A percentile compares a stretch with the other conserved stretches of the same genome.
Evolutionary conservation across 2,329 filamentous ascomycete genomes (phyloP).

Genomic region (Cytospora leucostoma): DNA sequence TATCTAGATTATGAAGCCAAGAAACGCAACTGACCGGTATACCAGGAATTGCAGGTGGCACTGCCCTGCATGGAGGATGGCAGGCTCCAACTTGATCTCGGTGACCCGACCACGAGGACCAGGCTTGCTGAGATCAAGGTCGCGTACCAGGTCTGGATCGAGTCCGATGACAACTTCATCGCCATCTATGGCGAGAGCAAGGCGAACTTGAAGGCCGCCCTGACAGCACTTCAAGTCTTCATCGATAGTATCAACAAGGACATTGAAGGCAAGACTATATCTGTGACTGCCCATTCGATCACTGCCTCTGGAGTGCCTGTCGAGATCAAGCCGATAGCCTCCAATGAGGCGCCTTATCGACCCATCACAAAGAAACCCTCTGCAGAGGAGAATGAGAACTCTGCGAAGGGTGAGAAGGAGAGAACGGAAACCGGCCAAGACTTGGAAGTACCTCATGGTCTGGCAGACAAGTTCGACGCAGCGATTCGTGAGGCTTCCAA

Average conservation of each 20-base stretch:
- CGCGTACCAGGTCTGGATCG: constrained; percentile 12
- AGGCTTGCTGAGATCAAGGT: constrained; percentile 12
- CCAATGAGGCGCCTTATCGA: constrained; percentile 1
- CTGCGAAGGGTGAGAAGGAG: neutral
- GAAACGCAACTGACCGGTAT: neutral
- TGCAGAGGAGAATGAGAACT: neutral
- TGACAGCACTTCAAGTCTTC: constrained; percentile 13
- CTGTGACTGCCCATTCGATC: constrained; percentile 5
- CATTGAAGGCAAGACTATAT: neutral
- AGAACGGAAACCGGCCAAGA: neutral
- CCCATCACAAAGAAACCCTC: neutral
- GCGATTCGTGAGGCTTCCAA: constrained; percentile 16
- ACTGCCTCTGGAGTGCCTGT: neutral
- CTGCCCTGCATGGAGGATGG: constrained; percentile 11
- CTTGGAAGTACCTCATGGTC: neutral
- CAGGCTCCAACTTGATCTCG: constrained; percentile 11
- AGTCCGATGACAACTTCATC: neutral
- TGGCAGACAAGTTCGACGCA: neutral
- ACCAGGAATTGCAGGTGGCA: constrained; percentile 12
- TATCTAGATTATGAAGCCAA: neutral
- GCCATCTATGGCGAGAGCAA: neutral
- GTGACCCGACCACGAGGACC: constrained; percentile 9
- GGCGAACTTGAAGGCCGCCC: constrained; percentile 9
- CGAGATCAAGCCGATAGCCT: constrained; percentile 3
- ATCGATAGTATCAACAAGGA: constrained; percentile 15